These are phyloP conservation scores for Ophiostoma novo-ulmi DNA, from an alignment of 2,329 filamentous ascomycete genomes.

Conservation along the genomic window DNA sequence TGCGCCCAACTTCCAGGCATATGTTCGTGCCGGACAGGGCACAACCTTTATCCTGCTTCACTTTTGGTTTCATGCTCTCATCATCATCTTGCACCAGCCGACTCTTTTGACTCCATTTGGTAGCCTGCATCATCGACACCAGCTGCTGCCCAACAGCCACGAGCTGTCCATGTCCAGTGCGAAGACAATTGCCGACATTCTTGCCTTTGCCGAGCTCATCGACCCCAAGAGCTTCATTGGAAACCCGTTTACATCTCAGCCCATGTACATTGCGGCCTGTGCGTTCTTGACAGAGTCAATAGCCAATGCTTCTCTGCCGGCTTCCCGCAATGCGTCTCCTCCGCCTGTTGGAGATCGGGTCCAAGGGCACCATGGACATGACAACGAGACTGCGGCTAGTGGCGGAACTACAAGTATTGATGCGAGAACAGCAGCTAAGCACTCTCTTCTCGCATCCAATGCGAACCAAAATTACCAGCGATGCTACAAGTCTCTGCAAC, in stretches of 20 bases:
- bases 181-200: slow-evolving; percentile 85
- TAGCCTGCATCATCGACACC: slow-evolving; percentile 54
- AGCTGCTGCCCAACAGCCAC: slow-evolving; percentile 72
- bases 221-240: slow-evolving; percentile 81
- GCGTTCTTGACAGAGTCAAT: slow-evolving; percentile 81
- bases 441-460: slow-evolving; percentile 71
- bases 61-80: slow-evolving; percentile 83
- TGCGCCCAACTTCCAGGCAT: slow-evolving; percentile 78
- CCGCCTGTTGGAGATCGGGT: slow-evolving; percentile 28
- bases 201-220: slow-evolving; percentile 79
- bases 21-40: slow-evolving; percentile 73
- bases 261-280: slow-evolving; percentile 86
- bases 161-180: slow-evolving; percentile 82
- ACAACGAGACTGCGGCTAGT: too few relatives aligned
- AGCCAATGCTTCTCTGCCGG: slow-evolving; percentile 60
- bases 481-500: slow-evolving; percentile 77
- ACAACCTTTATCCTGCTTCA: slow-evolving; percentile 83
- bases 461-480: slow-evolving; percentile 83
- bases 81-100: slow-evolving; percentile 79
- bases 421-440: slow-evolving; percentile 46
- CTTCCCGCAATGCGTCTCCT: slow-evolving; percentile 57
- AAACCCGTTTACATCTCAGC: slow-evolving; percentile 84
- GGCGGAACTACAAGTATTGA: slow-evolving; percentile 22
- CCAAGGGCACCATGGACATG: too few relatives aligned
- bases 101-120: slow-evolving; percentile 73